Conservation (phyloP, 371 early-diverging fungal genomes). For the Rhizopus sp. region DNA sequence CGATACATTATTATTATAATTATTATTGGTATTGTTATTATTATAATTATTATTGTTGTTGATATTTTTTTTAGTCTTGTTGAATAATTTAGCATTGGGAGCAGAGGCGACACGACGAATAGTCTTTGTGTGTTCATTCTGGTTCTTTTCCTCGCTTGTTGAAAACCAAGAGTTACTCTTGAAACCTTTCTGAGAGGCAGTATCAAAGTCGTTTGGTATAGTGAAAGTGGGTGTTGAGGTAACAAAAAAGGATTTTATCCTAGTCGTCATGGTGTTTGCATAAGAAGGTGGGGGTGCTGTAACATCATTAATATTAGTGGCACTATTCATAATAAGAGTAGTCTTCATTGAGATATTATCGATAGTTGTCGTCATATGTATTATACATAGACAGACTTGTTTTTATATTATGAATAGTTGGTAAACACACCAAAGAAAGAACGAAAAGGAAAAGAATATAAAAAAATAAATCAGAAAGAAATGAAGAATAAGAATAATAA, state of each 20-base stretch:
- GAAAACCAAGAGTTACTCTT: conserved; percentile 53
- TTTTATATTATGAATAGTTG: background rate
- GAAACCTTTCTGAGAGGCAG: conserved; percentile 30
- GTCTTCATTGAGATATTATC: background rate
- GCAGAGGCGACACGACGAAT: conserved; percentile 57
- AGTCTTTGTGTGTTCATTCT: conserved; percentile 23
- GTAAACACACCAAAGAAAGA: background rate
- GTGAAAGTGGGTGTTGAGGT: conserved; percentile 25
- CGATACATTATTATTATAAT: conserved; percentile 26
- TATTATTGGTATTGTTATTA: conserved; percentile 21
- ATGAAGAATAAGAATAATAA: background rate
- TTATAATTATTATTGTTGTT: conserved; percentile 22
- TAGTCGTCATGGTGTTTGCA: conserved; percentile 31
- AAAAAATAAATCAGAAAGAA: background rate
- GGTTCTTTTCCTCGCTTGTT: conserved; percentile 13
- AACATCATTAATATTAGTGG: background rate
- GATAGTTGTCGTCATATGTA: background rate
- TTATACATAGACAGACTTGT: background rate
- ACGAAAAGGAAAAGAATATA: background rate
- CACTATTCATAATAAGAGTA: no score
- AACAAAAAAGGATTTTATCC: conserved; percentile 41
- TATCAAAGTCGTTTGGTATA: conserved; percentile 37
- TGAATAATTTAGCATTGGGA: conserved; percentile 37
- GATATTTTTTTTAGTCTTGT: conserved; percentile 19
- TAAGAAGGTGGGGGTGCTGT: conserved; percentile 48